Base-by-base conservation (phyloP, 768 basidiomycete species). In the Pulveroboletus sp. region DNA sequence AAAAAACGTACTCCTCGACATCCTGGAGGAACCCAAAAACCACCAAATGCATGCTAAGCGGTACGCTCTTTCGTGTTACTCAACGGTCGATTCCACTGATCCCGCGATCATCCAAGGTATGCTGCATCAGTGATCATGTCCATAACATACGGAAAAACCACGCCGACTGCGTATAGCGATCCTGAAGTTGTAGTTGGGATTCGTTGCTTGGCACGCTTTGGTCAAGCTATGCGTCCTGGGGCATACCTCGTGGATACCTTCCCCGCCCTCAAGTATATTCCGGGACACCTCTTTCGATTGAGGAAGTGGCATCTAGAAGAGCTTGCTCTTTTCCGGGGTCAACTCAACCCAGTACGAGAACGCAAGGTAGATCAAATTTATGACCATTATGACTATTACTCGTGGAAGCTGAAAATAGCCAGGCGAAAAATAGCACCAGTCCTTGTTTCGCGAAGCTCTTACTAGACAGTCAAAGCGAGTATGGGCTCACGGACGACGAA, bases 251-350 rank as follows among this genome's bases (percentile, higher is more conserved):
- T 67, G 23, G 65, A 67, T 36, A 47, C 50, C 4, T 59, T 49
- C 30, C 65, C 65, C 5, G 53, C 59, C 27, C 45, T 67, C 1
- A 43, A 39, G 41, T 61, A 61, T 10, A 30, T 67, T 13, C 65
- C 65, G 1, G 57, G 59, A 6, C 63, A 83, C 54, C 69, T 82
- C 12, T 71, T 73, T 4, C 75, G 79, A 49, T 64, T 86, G 6
- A 73, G 71, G 49, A 67, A 71, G 4, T 80, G 79, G 32, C 83
- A 85, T 54, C n/a, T 54, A 26, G 68, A 73, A 40, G 74, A 75
- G 52, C 59, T 71, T 11, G 54, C 39, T 1, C 53, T 74, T 31
- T 75, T 67, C 47, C 31, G 54, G 11, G 51, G 63, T 0, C 70
- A 70, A 49, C 24, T 73, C 13, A 56, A 66, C 11, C 42, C 39